These are phyloP conservation scores for Madurella mycetomatis DNA, from an alignment of 2,329 filamentous ascomycete genomes.

Conservation along the genomic window DNA sequence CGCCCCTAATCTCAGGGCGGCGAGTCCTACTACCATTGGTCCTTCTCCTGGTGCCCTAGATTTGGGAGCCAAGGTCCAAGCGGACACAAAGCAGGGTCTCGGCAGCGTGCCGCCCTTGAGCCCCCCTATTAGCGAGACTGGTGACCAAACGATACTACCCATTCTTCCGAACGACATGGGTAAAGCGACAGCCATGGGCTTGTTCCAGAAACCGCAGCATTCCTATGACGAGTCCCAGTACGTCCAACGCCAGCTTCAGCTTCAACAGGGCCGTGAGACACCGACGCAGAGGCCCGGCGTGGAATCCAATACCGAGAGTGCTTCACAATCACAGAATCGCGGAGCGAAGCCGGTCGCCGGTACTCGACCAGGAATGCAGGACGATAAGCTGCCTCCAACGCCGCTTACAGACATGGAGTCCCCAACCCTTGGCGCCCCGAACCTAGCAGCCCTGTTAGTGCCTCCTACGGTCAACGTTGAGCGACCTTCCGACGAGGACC, in stretches of 20 bases:
- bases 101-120: constrained; percentile 53
- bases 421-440: constrained; percentile 28
- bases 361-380: constrained; percentile 31
- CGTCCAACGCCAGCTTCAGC: constrained; percentile 72
- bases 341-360: constrained; percentile 31
- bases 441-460: constrained; percentile 13
- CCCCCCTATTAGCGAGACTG: constrained; percentile 66
- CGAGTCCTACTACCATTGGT: constrained; percentile 44
- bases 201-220: constrained; percentile 64
- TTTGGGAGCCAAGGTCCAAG: constrained; percentile 30
- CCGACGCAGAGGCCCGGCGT: constrained; percentile 45
- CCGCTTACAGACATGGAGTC: constrained; percentile 43
- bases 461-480: constrained; percentile 38
- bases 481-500: constrained; percentile 49
- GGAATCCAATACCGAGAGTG: constrained; percentile 40
- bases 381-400: constrained; percentile 34
- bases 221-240: constrained; percentile 84
- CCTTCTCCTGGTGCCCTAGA: constrained; percentile 36
- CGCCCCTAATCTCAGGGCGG: constrained; percentile 62
- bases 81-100: constrained; percentile 37
- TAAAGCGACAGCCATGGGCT: constrained; percentile 68
- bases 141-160: constrained; percentile 60
- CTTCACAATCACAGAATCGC: constrained; percentile 39
- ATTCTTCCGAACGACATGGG: constrained; percentile 73
- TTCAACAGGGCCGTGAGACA: constrained; percentile 70